Conservation (phyloP, 495 filamentous ascomycete species). For the Aspergillus avenaceus region DNA sequence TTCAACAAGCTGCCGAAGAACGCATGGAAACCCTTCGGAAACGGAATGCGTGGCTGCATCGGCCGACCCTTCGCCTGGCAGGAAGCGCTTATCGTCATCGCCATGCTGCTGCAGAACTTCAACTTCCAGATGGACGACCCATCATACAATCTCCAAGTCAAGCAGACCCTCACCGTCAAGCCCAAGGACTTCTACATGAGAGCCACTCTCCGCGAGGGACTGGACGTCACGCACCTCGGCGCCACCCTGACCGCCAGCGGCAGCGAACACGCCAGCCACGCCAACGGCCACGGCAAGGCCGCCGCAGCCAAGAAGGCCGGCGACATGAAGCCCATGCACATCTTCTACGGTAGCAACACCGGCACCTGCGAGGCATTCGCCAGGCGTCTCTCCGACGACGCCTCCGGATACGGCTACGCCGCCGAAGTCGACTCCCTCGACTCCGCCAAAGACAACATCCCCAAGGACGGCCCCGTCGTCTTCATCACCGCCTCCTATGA, state of each 20-base stretch:
- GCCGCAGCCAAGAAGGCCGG: background rate
- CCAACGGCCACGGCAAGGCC: background rate
- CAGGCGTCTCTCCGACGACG: background rate
- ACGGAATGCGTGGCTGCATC: conserved; percentile 62
- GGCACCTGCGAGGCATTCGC: conserved; percentile 10
- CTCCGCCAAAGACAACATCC: background rate
- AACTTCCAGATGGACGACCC: conserved; percentile 56
- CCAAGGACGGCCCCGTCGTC: conserved; percentile 3
- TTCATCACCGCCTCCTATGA: conserved; percentile 13
- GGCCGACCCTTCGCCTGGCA: conserved; percentile 65
- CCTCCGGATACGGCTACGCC: background rate
- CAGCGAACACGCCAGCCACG: background rate
- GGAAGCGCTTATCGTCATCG: conserved; percentile 50
- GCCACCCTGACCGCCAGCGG: background rate
- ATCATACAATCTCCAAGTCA: conserved; percentile 53
- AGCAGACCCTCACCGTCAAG: conserved; percentile 73
- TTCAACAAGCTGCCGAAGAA: conserved; percentile 54
- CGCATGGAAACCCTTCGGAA: conserved; percentile 60
- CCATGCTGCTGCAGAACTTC: conserved; percentile 55
- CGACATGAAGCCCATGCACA: conserved; percentile 1
- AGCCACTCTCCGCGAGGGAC: conserved; percentile 54
- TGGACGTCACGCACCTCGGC: conserved; percentile 21
- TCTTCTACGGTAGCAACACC: conserved; percentile 9
- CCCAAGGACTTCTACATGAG: conserved; percentile 70
- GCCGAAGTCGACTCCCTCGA: conserved; percentile 4